Evolutionary conservation across 176 grass and related monocot genomes (phyloP), one percentile per base, ranked within the genome.

Genomic region (Thalia dealbata): DNA sequence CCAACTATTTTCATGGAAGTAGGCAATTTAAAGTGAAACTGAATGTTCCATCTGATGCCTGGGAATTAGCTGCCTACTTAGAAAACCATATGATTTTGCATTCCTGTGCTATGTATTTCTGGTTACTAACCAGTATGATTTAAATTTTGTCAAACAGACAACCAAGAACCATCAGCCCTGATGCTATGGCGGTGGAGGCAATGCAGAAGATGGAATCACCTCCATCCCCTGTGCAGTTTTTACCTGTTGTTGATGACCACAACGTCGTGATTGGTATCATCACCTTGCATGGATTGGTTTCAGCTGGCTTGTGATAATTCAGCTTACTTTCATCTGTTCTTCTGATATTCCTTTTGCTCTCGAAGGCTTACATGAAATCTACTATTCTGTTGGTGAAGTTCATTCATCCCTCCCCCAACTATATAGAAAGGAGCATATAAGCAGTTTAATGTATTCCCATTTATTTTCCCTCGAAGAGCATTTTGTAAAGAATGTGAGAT

Each of bases 161-260:
- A 61, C 95, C 95, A 45, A 97, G 90, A 75, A 88, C 90, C 64
- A 97, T 93, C 52, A 88, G 73, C 4, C 78, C 87, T 11, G 87
- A 93, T 68, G 95, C 87, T 71, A 93, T 93, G 95, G 87, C 90
- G 0, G 90, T 91, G 14, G 77, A 93, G 54, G 87, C 95, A n/a
- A 97, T 97, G 95, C 83, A 82, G 83, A 89, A 82, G 70, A 96
- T 96, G 89, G 92, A 96, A 64, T 87, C 92, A 0, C 86, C 89
- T 13, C 92, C 89, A 73, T 93, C 95, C 61, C 81, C 95, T 13
- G 95, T 99, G 72, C 95, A 95, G 68, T 99, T 99, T 72, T 87
- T 99, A 82, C 95, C 95, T 52, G 95, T 99, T 45, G 81, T 99
- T 9, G 78, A 86, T 29, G 55, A 35, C 22, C 28, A 82, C 48